A percentile compares a stretch with the other conserved stretches of the same genome.
Evolutionary conservation across 176 grass and related monocot species (phyloP).

Genomic region (Avena atlantica): DNA sequence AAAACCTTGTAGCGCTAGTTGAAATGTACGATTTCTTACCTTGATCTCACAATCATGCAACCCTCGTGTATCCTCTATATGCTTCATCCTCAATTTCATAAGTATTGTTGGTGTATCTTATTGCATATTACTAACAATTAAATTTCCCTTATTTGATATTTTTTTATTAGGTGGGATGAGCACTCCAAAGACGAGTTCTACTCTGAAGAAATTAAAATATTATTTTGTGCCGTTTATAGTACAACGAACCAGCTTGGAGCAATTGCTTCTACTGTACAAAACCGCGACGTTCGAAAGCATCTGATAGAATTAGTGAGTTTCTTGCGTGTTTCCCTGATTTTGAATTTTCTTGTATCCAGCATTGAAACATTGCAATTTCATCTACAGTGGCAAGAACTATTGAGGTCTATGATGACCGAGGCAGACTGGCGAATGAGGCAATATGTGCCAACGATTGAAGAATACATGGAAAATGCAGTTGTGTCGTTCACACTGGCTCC

Average conservation of each 20-base stretch:
- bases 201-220: neutral
- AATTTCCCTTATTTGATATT: neutral
- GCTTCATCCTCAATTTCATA: neutral
- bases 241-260: neutral
- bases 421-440: neutral
- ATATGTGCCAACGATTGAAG: neutral
- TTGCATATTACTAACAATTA: neutral
- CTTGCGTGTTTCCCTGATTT: fast-evolving
- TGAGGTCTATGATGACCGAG: neutral
- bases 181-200: neutral
- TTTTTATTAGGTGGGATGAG: neutral
- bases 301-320: neutral
- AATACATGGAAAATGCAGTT: neutral
- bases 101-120: neutral
- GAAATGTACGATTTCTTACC: neutral
- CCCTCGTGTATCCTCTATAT: neutral
- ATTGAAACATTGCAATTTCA: neutral
- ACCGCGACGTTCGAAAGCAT: neutral
- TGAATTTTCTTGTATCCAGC: neutral
- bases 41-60: neutral
- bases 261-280: neutral
- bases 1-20: neutral
- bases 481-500: neutral
- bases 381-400: neutral
- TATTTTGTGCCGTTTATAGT: neutral